These are phyloP conservation scores for Coleophoma crateriformis DNA, from an alignment of 2,329 filamentous ascomycete genomes.

Conservation along the genomic window DNA sequence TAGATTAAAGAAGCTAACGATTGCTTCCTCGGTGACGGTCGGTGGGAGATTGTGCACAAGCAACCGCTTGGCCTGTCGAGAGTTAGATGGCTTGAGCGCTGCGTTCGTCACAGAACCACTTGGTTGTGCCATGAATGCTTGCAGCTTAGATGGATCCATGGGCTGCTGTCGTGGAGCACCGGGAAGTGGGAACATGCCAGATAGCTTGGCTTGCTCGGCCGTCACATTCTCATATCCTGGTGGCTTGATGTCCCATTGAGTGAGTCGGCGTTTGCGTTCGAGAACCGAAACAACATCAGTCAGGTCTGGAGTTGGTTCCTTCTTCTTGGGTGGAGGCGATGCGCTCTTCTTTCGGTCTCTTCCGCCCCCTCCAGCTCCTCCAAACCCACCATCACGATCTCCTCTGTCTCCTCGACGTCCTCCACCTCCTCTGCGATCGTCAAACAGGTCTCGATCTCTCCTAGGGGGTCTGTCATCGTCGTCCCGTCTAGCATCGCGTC, in stretches of 20 bases:
- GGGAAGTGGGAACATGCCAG: constrained; percentile 97
- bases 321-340: constrained; percentile 79
- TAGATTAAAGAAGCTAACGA: constrained; percentile 88
- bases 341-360: constrained; percentile 56
- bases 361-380: constrained; percentile 35
- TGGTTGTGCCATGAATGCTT: constrained; percentile 93
- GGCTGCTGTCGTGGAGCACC: constrained; percentile 91
- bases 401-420: constrained; percentile 33
- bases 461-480: constrained; percentile 55
- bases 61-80: constrained; percentile 88
- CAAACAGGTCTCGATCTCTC: constrained; percentile 56
- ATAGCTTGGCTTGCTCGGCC: constrained; percentile 96
- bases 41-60: constrained; percentile 78
- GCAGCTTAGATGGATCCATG: constrained; percentile 89
- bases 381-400: constrained; percentile 38
- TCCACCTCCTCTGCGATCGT: constrained; percentile 50
- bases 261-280: constrained; percentile 85
- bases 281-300: constrained; percentile 78
- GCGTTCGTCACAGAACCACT: constrained; percentile 60
- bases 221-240: constrained; percentile 98
- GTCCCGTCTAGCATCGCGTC: constrained; percentile 59
- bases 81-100: constrained; percentile 87
- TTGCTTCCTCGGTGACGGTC: constrained; percentile 65
- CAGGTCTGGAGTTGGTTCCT: constrained; percentile 92
- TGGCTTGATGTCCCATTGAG: constrained; percentile 99